Evolutionary conservation across 768 basidiomycete genomes (phyloP).

Genomic region (Podaxis carcinomalis): DNA sequence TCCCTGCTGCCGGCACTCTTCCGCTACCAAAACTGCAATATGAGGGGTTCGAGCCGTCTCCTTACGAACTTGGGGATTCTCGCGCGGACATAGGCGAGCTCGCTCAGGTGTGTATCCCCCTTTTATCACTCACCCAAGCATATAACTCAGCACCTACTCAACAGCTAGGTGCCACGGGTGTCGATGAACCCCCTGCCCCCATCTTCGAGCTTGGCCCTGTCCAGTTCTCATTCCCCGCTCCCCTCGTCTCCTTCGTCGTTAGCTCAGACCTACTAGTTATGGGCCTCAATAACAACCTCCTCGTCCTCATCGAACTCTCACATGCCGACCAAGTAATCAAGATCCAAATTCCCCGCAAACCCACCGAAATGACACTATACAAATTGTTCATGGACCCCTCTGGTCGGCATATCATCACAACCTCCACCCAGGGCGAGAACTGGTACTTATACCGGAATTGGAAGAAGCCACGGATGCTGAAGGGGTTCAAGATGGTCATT

Average conservation of each 20-base stretch:
- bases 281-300: conserved; percentile 68
- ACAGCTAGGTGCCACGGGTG: conserved; percentile 27
- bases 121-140: not conserved
- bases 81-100: conserved; percentile 38
- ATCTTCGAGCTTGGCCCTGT: conserved; percentile 86
- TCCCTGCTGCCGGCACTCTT: conserved; percentile 26
- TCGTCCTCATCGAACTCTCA: conserved; percentile 88
- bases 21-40: conserved; percentile 64
- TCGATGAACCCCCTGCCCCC: conserved; percentile 45
- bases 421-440: conserved; percentile 85
- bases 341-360: conserved; percentile 71
- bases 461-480: conserved; percentile 79
- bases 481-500: conserved; percentile 80
- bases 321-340: conserved; percentile 83
- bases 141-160: not conserved
- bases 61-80: conserved; percentile 47
- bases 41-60: conserved; percentile 84
- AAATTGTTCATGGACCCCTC: conserved; percentile 92
- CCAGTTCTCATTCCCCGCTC: conserved; percentile 83
- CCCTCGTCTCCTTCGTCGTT: conserved; percentile 78
- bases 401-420: conserved; percentile 84
- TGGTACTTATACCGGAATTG: conserved; percentile 84
- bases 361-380: conserved; percentile 70
- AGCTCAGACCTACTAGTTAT: conserved; percentile 86
- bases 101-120: conserved; percentile 20